These are phyloP conservation scores for Alternaria postmessia DNA, from an alignment of 2,329 filamentous ascomycete genomes.

Conservation along the genomic window DNA sequence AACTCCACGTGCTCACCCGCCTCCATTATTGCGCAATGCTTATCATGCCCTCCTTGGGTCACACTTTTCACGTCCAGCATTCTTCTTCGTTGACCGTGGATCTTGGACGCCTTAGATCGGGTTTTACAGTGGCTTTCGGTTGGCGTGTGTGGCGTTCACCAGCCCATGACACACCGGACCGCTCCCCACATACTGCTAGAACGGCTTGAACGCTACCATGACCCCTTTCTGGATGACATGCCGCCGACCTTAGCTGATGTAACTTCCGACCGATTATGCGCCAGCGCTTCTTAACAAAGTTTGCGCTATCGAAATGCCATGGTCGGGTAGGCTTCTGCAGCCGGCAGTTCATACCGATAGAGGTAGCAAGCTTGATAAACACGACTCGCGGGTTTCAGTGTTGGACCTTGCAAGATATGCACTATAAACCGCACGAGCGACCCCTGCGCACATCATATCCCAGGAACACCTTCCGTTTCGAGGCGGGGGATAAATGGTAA, in stretches of 20 bases:
- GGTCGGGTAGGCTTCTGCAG: slow-evolving; percentile 1
- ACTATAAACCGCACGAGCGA: slow-evolving; percentile 1
- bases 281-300: slow-evolving; percentile 5
- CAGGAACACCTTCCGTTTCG: slow-evolving; percentile 6
- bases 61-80: background rate
- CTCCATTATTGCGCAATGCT: background rate
- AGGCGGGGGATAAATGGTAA: slow-evolving; percentile 4
- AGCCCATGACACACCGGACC: slow-evolving; percentile 6
- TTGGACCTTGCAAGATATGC: background rate
- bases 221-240: slow-evolving; percentile 11
- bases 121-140: background rate
- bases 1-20: background rate
- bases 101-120: background rate
- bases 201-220: slow-evolving; percentile 1
- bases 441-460: slow-evolving; percentile 7
- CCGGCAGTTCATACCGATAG: slow-evolving; percentile 7
- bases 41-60: background rate
- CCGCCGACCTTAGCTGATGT: background rate
- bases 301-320: slow-evolving; percentile 14
- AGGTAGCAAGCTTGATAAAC: background rate
- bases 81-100: background rate
- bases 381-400: slow-evolving; percentile 13
- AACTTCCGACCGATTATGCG: background rate
- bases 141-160: slow-evolving; percentile 6
- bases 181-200: slow-evolving; percentile 7